These are phyloP conservation scores for Cladosporium cucumerinum DNA, from an alignment of 2,329 filamentous ascomycete genomes.

Conservation along the genomic window DNA sequence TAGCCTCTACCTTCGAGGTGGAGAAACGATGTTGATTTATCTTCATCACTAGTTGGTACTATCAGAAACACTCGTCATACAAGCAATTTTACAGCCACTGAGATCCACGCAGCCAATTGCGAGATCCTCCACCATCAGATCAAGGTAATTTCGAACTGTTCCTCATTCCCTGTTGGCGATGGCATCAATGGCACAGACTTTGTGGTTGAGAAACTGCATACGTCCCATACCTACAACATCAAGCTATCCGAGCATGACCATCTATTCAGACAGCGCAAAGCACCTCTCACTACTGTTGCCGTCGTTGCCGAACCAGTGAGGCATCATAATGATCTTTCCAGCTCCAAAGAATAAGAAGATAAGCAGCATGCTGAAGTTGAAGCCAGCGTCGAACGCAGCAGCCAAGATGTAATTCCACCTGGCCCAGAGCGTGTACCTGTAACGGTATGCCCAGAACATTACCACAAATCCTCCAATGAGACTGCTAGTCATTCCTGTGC, in stretches of 20 bases:
- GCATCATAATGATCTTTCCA: conserved; percentile 56
- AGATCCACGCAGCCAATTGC: background rate
- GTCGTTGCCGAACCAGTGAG: conserved; percentile 64
- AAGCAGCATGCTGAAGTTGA: conserved; percentile 60
- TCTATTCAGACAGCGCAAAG: conserved; percentile 46
- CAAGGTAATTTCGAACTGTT: background rate
- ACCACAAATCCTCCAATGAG: conserved; percentile 59
- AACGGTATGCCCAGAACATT: conserved; percentile 58
- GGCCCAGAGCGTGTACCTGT: conserved; percentile 57
- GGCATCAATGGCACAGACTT: background rate
- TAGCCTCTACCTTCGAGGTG: background rate
- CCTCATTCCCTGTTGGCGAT: background rate
- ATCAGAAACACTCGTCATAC: too few species aligned
- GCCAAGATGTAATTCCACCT: conserved; percentile 61
- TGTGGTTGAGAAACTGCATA: background rate
- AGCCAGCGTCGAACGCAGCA: conserved; percentile 60
- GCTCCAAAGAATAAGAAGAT: conserved; percentile 60
- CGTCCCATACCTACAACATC: background rate
- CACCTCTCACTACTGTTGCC: conserved; percentile 55
- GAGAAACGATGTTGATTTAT: background rate
- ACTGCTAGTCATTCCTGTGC: conserved; percentile 44
- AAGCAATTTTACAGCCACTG: background rate
- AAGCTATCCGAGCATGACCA: background rate
- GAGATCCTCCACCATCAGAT: background rate
- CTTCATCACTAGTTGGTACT: background rate